Base-by-base conservation (phyloP, 306 rosid genomes). In the Astragalus glycyphyllos region DNA sequence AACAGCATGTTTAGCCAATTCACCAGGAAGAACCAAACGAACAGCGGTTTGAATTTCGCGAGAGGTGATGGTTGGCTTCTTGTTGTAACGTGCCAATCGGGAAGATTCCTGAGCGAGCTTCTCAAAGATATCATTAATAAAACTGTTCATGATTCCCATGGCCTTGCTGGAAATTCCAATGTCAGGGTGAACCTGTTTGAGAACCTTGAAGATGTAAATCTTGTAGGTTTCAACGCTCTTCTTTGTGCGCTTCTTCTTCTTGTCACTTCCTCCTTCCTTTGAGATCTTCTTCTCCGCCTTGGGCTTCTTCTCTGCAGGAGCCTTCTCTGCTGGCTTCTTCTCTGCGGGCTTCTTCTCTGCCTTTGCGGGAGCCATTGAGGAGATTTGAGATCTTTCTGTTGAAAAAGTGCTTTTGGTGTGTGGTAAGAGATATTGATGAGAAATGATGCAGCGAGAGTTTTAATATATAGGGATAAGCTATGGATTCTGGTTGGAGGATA, bases 81-180 rank as follows among this genome's bases (percentile, higher is more conserved):
- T 87, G 71, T 90, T 90, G 8, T 87, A 90, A 0, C 93, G 64
- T 0, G 96, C 96, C 62, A 90, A 64, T 7, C 89, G 73, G 0
- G 96, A 85, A 0, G 92, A 7, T 55, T 90, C 92, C 78, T 90
- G 96, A 0, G 92, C 96, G 1, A 90, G 88, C 66, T 90, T 87
- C 88, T 90, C 96, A 45, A 90, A 90, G 11, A 90, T 90, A 4
- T 87, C 93, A 31, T 87, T 90, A 68, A 90, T 90, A 54, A 90
- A 90, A 48, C 89, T 85, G 69, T 90, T 90, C 96, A 90, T 90
- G 12, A 90, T 90, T 0, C 96, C 93, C 93, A 90, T 90, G 8
- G 92, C 96, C 69, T 90, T 90, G 82, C 92, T 85, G 2, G 96
- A 90, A 59, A 90, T 87, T 5, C 96, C 92, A 7, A 90, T 87